A percentile compares a stretch with the other conserved stretches of the same genome.
Conservation (phyloP, 2,329 filamentous ascomycete species). For the Venturia oleaginea region DNA sequence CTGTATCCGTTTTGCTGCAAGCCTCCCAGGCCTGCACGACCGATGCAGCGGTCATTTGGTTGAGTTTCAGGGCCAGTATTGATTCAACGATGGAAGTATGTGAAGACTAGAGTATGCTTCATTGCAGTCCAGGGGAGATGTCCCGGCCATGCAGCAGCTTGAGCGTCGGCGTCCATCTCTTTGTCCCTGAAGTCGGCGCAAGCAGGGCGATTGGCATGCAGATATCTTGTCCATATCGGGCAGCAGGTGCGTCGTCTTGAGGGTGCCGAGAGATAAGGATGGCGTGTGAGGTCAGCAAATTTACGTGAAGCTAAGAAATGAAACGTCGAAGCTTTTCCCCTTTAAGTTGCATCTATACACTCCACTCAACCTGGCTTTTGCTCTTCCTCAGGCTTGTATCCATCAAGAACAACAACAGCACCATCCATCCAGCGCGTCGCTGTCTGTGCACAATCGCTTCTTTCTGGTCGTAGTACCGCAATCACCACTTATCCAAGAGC, state of each 20-base stretch:
- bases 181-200: neutral
- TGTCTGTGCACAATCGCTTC: neutral
- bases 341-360: neutral
- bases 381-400: neutral
- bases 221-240: neutral
- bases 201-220: neutral
- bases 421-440: neutral
- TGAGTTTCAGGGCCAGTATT: neutral
- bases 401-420: neutral
- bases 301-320: neutral
- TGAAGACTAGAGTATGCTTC: neutral
- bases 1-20: constrained; percentile 44
- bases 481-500: too few relatives aligned
- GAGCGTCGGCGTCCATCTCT: neutral
- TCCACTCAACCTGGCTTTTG: neutral
- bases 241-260: neutral
- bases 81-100: neutral
- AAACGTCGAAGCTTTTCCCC: neutral
- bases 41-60: constrained; percentile 20
- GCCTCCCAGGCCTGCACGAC: constrained; percentile 40
- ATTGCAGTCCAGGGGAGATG: neutral
- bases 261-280: neutral
- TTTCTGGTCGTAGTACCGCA: too few relatives aligned
- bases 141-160: neutral
- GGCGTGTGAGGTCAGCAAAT: neutral